A percentile compares a stretch with the other conserved stretches of the same genome.
Conservation (phyloP, 345 rosid species). For the Lepidium africanum region DNA sequence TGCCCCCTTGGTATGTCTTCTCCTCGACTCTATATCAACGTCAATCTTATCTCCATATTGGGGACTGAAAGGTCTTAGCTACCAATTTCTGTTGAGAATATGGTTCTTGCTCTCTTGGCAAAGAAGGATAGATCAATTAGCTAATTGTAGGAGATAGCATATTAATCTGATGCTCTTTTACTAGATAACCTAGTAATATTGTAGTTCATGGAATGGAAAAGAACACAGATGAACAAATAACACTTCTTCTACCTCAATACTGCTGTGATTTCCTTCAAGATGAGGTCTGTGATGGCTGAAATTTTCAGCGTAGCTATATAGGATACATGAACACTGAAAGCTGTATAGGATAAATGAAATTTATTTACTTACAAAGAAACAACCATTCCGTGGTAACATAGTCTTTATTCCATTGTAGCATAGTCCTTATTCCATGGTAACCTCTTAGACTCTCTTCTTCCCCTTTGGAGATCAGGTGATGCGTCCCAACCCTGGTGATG, state of each 20-base stretch:
- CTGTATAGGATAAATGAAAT: neutral
- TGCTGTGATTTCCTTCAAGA: neutral
- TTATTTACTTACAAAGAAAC: neutral
- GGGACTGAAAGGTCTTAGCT: neutral
- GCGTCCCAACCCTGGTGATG: slow-evolving; percentile 69
- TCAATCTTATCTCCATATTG: neutral
- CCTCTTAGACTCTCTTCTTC: neutral
- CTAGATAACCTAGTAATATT: neutral
- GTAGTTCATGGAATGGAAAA: neutral
- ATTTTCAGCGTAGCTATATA: neutral
- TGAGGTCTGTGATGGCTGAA: neutral
- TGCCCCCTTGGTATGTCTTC: slow-evolving; percentile 53
- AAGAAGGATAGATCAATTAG: neutral
- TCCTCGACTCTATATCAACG: neutral
- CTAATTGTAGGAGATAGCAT: neutral
- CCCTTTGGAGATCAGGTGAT: slow-evolving; percentile 44
- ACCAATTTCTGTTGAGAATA: neutral
- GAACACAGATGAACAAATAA: neutral
- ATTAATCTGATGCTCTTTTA: neutral
- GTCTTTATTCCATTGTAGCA: neutral
- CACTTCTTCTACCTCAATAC: neutral
- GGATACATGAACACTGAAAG: neutral
- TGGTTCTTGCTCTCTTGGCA: neutral
- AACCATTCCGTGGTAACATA: neutral
- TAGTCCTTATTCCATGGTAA: neutral